phyloP scores from a whole-genome alignment of 2,329 filamentous ascomycete genomes.

The Colletotrichum liriopes region DNA sequence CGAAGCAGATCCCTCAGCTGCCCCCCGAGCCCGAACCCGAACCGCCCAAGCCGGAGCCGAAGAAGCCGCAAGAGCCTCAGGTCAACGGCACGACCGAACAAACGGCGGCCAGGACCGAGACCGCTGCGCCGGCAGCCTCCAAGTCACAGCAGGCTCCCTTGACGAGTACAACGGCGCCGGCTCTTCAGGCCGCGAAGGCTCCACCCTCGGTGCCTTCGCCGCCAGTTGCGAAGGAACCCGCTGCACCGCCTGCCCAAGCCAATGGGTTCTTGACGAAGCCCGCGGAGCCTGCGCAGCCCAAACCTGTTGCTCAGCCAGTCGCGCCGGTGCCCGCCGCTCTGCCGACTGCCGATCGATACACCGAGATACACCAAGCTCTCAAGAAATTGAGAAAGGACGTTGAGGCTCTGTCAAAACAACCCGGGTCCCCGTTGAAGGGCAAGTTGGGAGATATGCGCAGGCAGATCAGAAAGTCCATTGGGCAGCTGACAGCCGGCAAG shows the following conservation, averaged over 20 bases:
- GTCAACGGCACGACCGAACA: constrained; percentile 45
- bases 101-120: constrained; percentile 30
- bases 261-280: constrained; percentile 31
- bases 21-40: constrained; percentile 55
- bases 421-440: constrained; percentile 69
- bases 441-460: constrained; percentile 81
- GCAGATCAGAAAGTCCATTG: constrained; percentile 79
- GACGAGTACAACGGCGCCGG: constrained; percentile 39
- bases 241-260: constrained; percentile 19
- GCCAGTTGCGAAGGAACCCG: constrained; percentile 30
- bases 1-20: constrained; percentile 61
- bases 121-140: constrained; percentile 10
- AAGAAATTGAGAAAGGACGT: constrained; percentile 77
- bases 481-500: constrained; percentile 79
- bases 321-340: constrained; percentile 13
- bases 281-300: constrained; percentile 26
- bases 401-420: constrained; percentile 68
- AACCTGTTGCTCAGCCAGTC: constrained; percentile 20
- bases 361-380: constrained; percentile 77
- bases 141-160: constrained; percentile 36
- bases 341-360: constrained; percentile 60
- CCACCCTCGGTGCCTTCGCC: constrained; percentile 40
- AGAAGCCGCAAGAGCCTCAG: constrained; percentile 44
- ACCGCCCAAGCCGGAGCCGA: constrained; percentile 48
- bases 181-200: constrained; percentile 37